Percentiles rank a stretch among this genome's conserved stretches.
Evolutionary conservation across 805 yeast genomes (phyloP).

Genomic region (Teunomyces aglyptinius): DNA sequence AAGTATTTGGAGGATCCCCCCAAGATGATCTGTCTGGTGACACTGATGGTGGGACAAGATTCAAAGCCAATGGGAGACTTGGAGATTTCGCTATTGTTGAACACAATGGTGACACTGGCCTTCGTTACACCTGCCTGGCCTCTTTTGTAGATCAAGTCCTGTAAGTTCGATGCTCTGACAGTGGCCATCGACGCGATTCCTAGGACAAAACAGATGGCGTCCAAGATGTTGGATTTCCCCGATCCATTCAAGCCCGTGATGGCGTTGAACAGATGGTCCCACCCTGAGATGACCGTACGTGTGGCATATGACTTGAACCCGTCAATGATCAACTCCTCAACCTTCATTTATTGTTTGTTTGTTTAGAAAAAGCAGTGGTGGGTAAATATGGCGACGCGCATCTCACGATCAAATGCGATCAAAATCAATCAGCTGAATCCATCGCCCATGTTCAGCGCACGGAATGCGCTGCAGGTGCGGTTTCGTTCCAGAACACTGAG

Average conservation of each 20-base stretch:
- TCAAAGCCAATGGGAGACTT: conserved; percentile 89
- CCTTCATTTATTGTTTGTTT: conserved; percentile 54
- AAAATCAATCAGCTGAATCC: too few species aligned
- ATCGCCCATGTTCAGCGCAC: background rate
- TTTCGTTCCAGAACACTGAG: background rate
- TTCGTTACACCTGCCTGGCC: conserved; percentile 98
- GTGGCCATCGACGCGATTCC: conserved; percentile 95
- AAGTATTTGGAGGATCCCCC: conserved; percentile 92
- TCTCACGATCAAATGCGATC: background rate
- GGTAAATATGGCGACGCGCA: background rate
- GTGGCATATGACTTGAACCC: conserved; percentile 98
- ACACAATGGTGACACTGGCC: conserved; percentile 94
- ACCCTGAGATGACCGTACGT: conserved; percentile 88
- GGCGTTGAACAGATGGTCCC: conserved; percentile 97
- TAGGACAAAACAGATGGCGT: conserved; percentile 96
- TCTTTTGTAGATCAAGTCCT: conserved; percentile 91
- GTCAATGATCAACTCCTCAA: conserved; percentile 94
- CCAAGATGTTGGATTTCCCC: conserved; percentile 94
- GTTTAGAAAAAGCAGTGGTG: background rate
- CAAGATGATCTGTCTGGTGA: conserved; percentile 84
- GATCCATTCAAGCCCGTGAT: conserved; percentile 97
- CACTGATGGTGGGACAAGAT: conserved; percentile 72
- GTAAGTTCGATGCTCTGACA: conserved; percentile 88
- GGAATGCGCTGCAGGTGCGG: background rate
- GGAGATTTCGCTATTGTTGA: conserved; percentile 75